A percentile compares a stretch with the other conserved stretches of the same genome.
Conservation (phyloP, 352 stramenopile species). For the Phytopythium chamaehyphon region DNA sequence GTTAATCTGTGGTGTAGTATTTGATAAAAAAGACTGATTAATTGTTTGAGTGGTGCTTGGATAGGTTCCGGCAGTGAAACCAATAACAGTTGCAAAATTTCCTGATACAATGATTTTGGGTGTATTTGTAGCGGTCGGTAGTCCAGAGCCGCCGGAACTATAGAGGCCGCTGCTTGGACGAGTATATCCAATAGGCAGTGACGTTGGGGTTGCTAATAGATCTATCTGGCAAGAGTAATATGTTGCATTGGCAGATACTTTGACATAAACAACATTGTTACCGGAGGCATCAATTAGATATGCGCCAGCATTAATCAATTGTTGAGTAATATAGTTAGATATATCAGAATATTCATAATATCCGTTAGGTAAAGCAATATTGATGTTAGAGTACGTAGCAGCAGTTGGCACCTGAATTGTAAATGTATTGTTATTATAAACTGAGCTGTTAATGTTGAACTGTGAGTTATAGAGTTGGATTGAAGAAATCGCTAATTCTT, state of each 20-base stretch:
- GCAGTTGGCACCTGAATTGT: slow-evolving; percentile 14
- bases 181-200: slow-evolving; percentile 9
- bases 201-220: slow-evolving; percentile 6
- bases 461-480: slow-evolving; percentile 19
- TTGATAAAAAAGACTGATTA: not conserved
- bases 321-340: slow-evolving; percentile 15
- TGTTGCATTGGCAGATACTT: slow-evolving; percentile 12
- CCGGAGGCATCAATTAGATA: slow-evolving; percentile 18
- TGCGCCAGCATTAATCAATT: slow-evolving; percentile 10
- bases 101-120: slow-evolving; percentile 5
- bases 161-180: slow-evolving; percentile 18
- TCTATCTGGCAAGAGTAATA: slow-evolving; percentile 20
- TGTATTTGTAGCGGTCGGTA: slow-evolving; percentile 5
- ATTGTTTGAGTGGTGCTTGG: not conserved
- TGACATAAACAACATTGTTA: slow-evolving; percentile 15
- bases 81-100: slow-evolving; percentile 6
- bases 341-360: slow-evolving; percentile 19
- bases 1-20: slow-evolving; percentile 3
- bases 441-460: slow-evolving; percentile 15
- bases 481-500: slow-evolving; percentile 10
- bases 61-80: slow-evolving; percentile 2
- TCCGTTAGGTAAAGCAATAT: slow-evolving; percentile 14
- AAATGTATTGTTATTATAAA: slow-evolving; percentile 17
- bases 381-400: slow-evolving; percentile 9
- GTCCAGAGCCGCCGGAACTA: slow-evolving; percentile 9